These are phyloP conservation scores for Arabidopsis arenosa DNA, from an alignment of 345 rosid genomes.

Conservation along the genomic window DNA sequence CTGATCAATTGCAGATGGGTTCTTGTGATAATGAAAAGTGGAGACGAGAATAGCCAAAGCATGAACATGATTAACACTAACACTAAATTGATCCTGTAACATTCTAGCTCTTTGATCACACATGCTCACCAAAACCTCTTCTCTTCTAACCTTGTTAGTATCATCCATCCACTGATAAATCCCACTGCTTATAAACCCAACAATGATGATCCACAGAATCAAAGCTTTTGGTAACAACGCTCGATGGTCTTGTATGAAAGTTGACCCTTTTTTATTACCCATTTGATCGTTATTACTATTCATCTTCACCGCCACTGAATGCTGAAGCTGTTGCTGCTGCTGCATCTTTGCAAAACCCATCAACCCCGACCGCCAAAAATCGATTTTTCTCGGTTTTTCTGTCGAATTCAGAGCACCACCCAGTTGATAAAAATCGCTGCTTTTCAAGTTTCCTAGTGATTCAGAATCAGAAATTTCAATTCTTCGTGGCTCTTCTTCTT, in stretches of 20 bases:
- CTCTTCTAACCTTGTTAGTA: conserved; percentile 65
- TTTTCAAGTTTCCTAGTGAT: not conserved
- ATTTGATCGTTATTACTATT: conserved; percentile 49
- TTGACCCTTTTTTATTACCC: conserved; percentile 66
- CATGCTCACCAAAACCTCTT: conserved; percentile 80
- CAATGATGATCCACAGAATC: conserved; percentile 60
- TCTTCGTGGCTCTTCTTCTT: conserved; percentile 18
- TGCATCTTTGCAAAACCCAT: conserved; percentile 69
- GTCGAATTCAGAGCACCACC: conserved; percentile 6
- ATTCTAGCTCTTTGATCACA: conserved; percentile 97
- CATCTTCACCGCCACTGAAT: conserved; percentile 66
- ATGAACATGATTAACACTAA: conserved; percentile 97
- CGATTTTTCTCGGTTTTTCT: conserved; percentile 27
- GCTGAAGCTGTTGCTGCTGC: conserved; percentile 56
- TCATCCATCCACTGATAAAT: conserved; percentile 71
- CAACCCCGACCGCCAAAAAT: conserved; percentile 45
- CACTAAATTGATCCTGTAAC: conserved; percentile 97
- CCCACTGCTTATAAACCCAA: conserved; percentile 51
- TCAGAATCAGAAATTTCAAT: conserved; percentile 7
- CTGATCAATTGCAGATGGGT: conserved; percentile 98
- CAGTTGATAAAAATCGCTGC: conserved; percentile 33
- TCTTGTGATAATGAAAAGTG: conserved; percentile 89
- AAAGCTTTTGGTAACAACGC: conserved; percentile 68
- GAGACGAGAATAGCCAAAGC: conserved; percentile 98
- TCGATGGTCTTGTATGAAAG: conserved; percentile 71